Conservation (phyloP, 140 eudicot species). For the Senecio squalidus region DNA sequence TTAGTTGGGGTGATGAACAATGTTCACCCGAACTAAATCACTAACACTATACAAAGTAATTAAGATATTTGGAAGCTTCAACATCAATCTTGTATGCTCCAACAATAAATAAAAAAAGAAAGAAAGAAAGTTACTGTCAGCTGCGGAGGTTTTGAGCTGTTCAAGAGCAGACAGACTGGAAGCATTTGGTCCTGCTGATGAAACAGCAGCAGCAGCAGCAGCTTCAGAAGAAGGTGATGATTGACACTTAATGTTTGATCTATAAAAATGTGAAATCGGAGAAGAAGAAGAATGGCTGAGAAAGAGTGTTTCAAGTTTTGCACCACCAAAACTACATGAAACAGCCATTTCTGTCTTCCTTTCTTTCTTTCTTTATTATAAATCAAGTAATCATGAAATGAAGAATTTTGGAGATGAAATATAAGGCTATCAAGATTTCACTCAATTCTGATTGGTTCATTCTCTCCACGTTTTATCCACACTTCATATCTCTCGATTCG, state of each 20-base stretch:
- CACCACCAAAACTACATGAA: conserved; percentile 55
- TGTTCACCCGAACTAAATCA: no score
- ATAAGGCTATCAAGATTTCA: conserved; percentile 28
- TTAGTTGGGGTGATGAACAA: no score
- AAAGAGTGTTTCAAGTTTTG: conserved; percentile 52
- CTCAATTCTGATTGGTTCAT: conserved; percentile 50
- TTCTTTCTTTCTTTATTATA: not conserved
- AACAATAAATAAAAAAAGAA: not conserved
- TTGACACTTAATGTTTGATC: conserved; percentile 58
- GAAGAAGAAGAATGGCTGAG: conserved; percentile 32
- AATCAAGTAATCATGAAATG: no score
- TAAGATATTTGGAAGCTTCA: no score
- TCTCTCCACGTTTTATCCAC: conserved; percentile 74
- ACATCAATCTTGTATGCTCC: no score
- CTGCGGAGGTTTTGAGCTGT: conserved; percentile 88
- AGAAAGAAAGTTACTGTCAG: conserved; percentile 43
- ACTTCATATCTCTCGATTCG: conserved; percentile 27
- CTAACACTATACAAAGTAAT: no score
- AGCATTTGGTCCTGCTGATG: conserved; percentile 16
- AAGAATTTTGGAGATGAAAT: not conserved
- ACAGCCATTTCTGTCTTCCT: conserved; percentile 43
- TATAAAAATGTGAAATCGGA: conserved; percentile 25
- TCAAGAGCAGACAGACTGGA: conserved; percentile 76
- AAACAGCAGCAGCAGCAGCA: conserved; percentile 14
- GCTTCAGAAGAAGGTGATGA: conserved; percentile 24